Percentiles rank a stretch among this genome's conserved stretches.
These are phyloP conservation scores for Penicillium sp. DNA, from an alignment of 2,329 filamentous ascomycete species.

Conservation along the genomic window DNA sequence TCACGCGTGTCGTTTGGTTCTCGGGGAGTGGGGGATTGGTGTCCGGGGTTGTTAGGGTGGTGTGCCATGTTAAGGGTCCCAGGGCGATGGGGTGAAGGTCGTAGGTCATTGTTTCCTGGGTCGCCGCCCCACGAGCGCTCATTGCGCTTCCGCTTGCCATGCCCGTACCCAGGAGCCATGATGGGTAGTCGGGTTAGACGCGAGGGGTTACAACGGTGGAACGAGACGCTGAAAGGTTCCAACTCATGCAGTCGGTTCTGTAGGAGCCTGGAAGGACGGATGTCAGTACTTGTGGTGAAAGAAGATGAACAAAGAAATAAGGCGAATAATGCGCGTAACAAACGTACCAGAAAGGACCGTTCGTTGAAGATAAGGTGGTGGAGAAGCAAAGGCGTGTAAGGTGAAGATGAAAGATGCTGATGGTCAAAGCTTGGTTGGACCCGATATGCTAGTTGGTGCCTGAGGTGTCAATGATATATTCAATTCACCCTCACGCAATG, in stretches of 20 bases:
- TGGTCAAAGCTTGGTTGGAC: slow-evolving; percentile 21
- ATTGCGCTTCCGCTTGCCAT: slow-evolving; percentile 56
- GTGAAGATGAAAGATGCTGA: slow-evolving; percentile 16
- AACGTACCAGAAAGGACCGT: slow-evolving; percentile 15
- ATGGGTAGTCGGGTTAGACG: slow-evolving; percentile 23
- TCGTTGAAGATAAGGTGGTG: slow-evolving; percentile 7
- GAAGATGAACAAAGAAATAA: background rate
- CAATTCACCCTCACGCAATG: background rate
- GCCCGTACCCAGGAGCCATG: slow-evolving; percentile 52
- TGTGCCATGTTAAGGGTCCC: slow-evolving; percentile 53
- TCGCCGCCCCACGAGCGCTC: slow-evolving; percentile 47
- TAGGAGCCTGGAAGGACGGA: background rate
- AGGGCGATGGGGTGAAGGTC: slow-evolving; percentile 49
- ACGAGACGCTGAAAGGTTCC: slow-evolving; percentile 28
- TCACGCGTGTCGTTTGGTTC: slow-evolving; percentile 41
- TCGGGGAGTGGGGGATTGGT: slow-evolving; percentile 34
- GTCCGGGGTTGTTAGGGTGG: slow-evolving; percentile 40
- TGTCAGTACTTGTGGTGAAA: slow-evolving; percentile 15
- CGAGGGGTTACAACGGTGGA: slow-evolving; percentile 28
- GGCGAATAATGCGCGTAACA: background rate
- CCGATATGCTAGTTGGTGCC: slow-evolving; percentile 7
- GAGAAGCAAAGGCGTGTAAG: slow-evolving; percentile 9
- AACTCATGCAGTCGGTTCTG: slow-evolving; percentile 33
- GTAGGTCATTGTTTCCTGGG: slow-evolving; percentile 37
- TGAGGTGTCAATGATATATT: slow-evolving; percentile 16